Evolutionary conservation across 495 filamentous ascomycete genomes (phyloP), one percentile per base, ranked within the genome.

Genomic region (Talaromyces nanjingensis): DNA sequence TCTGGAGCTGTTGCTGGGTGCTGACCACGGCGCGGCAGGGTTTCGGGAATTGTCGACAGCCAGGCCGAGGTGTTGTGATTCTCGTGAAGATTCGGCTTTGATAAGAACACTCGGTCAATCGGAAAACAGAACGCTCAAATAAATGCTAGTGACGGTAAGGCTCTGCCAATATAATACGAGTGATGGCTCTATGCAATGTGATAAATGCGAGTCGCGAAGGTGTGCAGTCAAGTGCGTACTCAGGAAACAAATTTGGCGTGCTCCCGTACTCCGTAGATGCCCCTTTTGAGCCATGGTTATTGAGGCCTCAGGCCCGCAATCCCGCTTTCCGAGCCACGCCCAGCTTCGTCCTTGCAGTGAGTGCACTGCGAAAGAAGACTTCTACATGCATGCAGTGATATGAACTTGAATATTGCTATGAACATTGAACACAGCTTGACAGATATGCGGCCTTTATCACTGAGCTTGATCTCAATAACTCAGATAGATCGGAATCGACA

Each of bases 221-320:
- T 20, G 45, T 20, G 45, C 18, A 49, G 12, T 20, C 18, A 2
- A 49, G 14, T 2, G n/a, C n/a, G 14, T 47, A 47, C 42, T n/a
- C 1, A 14, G 45, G 45, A 49, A 9, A 47, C 14, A n/a, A 20
- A 8, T 49, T 49, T 20, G 45, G 45, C 7, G 6, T 20, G 2
- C 45, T 20, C 3, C n/a, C n/a, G n/a, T 24, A 24, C 45, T n/a
- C n/a, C 45, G 45, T 4, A 0, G 9, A 24, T 56, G 49, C 18
- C 24, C 53, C 24, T 56, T 56, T 27, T 29, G 12, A 56, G 27
- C 20, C 53, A 24, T 54, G n/a, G 18, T 22, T 22, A 54, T 27
- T 56, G 53, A 27, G 22, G 53, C 53, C 53, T 56, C 53, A 56
- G 53, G 53, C 53, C 45, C 53, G 20, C 53, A 56, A 56, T 54